phyloP scores from a whole-genome alignment of 352 stramenopile genomes.

The Pythium myriotylum region DNA sequence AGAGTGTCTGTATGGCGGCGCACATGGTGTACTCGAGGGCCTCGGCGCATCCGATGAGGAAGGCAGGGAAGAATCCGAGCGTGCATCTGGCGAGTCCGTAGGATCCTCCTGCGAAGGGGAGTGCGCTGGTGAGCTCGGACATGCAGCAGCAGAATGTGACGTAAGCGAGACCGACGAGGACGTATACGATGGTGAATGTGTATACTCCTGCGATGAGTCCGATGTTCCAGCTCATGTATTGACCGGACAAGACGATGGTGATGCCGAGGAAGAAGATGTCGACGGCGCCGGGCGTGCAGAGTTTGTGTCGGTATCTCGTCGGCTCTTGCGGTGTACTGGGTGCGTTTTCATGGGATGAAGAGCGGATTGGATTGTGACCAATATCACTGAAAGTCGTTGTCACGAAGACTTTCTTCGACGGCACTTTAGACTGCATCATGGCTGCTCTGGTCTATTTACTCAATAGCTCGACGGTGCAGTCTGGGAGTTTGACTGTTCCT shows the following conservation, averaged over 20 bases:
- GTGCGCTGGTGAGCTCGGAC: slow-evolving; percentile 28
- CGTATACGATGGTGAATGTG: slow-evolving; percentile 10
- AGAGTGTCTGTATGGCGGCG: slow-evolving; percentile 12
- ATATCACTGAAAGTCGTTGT: too few species aligned
- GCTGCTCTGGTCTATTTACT: too few species aligned
- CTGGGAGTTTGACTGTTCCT: too few species aligned
- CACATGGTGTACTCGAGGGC: slow-evolving; percentile 17
- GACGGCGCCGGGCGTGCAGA: too few species aligned
- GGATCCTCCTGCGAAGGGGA: slow-evolving; percentile 34
- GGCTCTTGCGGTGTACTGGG: too few species aligned
- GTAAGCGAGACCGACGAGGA: slow-evolving; percentile 26
- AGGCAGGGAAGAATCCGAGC: slow-evolving; percentile 30
- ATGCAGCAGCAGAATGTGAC: slow-evolving; percentile 24
- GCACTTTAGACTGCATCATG: too few species aligned
- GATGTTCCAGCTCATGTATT: slow-evolving; percentile 31
- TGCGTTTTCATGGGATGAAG: too few species aligned
- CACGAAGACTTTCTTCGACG: too few species aligned
- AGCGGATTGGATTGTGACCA: too few species aligned
- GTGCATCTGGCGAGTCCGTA: slow-evolving; percentile 30
- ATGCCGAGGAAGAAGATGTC: slow-evolving; percentile 24
- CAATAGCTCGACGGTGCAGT: too few species aligned
- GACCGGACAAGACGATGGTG: slow-evolving; percentile 17
- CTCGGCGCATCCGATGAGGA: slow-evolving; percentile 23
- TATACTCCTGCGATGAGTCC: slow-evolving; percentile 4
- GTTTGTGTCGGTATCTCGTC: too few species aligned